phyloP scores from a whole-genome alignment of 148 eudicot genomes.

The Diospyros lotus region DNA sequence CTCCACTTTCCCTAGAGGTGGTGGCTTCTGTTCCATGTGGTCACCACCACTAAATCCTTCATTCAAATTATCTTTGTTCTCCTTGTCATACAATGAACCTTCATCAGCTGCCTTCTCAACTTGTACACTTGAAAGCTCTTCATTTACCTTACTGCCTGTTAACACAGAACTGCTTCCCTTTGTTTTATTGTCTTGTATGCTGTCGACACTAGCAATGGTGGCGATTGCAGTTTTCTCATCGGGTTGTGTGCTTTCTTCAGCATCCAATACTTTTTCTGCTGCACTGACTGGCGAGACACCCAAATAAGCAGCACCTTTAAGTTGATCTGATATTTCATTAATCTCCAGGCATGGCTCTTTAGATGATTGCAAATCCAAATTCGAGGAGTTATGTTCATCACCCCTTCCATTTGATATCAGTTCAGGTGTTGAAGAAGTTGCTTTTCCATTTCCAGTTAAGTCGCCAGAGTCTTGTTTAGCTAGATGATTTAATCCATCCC shows the following conservation, averaged over 20 bases:
- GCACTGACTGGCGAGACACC: constrained; percentile 14
- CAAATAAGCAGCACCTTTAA: constrained; percentile 11
- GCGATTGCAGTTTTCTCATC: constrained; percentile 14
- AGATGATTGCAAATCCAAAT: constrained; percentile 23
- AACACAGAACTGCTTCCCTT: constrained; percentile 10
- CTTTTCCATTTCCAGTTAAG: constrained; percentile 11
- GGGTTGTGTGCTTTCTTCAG: constrained; percentile 18
- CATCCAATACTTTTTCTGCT: constrained; percentile 22
- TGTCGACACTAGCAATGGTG: constrained; percentile 10
- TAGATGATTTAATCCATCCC: constrained; percentile 17
- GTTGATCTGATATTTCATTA: constrained; percentile 24
- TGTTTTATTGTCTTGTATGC: constrained; percentile 20
- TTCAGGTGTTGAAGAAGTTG: constrained; percentile 16
- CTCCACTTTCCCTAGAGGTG: constrained; percentile 13
- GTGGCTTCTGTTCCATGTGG: constrained; percentile 14
- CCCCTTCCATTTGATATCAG: constrained; percentile 2
- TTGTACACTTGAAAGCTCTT: constrained; percentile 14
- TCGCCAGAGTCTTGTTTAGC: constrained; percentile 7
- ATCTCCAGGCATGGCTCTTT: constrained; percentile 18
- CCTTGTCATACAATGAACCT: constrained; percentile 17
- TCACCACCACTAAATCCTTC: constrained; percentile 11
- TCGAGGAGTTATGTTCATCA: constrained; percentile 12
- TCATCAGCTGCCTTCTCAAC: constrained; percentile 21
- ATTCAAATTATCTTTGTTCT: constrained; percentile 11
- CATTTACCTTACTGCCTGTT: constrained; percentile 21